Conservation (phyloP, 208 protist genomes). For the Trypanosomatidae sp. region DNA sequence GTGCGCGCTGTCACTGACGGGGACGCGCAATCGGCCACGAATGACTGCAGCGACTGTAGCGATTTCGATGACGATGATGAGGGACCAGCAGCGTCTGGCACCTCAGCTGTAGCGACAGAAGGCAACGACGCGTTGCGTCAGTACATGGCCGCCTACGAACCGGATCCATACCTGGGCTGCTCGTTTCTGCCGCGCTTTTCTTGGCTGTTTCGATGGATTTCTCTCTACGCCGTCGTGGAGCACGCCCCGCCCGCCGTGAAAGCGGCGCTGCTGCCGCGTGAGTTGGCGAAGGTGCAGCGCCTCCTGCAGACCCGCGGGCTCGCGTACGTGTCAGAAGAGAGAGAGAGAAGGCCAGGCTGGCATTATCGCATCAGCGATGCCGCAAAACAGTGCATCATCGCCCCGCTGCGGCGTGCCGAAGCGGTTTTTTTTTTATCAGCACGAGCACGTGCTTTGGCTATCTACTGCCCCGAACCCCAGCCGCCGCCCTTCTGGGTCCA, state of each 20-base stretch:
- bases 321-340: constrained; percentile 16
- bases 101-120: not conserved
- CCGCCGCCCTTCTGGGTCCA: not conserved
- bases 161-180: constrained; percentile 39
- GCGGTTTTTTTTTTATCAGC: constrained; percentile 13
- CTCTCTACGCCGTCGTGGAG: constrained; percentile 34
- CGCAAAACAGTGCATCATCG: constrained; percentile 25
- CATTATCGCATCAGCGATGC: constrained; percentile 7
- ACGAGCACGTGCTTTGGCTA: constrained; percentile 7
- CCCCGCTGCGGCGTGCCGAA: constrained; percentile 8
- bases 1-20: not conserved
- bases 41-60: not conserved
- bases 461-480: not conserved
- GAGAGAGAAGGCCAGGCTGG: constrained; percentile 1
- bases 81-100: not conserved
- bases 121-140: constrained; percentile 10
- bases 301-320: constrained; percentile 2
- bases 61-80: not conserved
- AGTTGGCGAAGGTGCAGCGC: constrained; percentile 11
- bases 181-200: constrained; percentile 19
- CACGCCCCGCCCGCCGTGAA: constrained; percentile 24
- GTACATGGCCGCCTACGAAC: constrained; percentile 33
- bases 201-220: constrained; percentile 30
- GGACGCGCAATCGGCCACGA: not conserved
- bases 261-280: constrained; percentile 22